Percentiles rank a stretch among this genome's conserved stretches.
These are phyloP conservation scores for Leccinum pachyderme DNA, from an alignment of 1,284 basidiomycete species.

Conservation along the genomic window DNA sequence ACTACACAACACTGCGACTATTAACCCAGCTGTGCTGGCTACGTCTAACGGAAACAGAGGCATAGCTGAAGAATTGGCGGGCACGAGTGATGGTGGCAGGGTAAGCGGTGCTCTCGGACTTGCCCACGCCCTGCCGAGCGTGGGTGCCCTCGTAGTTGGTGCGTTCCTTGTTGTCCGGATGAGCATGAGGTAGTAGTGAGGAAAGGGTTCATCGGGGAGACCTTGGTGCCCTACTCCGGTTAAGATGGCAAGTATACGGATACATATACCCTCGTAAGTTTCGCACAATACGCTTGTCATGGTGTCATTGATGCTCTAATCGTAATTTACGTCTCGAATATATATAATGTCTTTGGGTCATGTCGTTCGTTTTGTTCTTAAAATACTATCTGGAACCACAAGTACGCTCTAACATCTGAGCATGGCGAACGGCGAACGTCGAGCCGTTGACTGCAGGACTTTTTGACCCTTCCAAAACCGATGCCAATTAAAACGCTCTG, in stretches of 20 bases:
- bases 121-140: slow-evolving; percentile 7
- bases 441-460: too few relatives aligned
- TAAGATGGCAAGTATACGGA: not conserved
- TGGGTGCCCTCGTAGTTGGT: slow-evolving; percentile 17
- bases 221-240: not conserved
- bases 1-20: slow-evolving; percentile 32
- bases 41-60: slow-evolving; percentile 36
- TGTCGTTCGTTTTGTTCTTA: not conserved
- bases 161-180: slow-evolving; percentile 9
- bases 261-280: not conserved
- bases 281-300: not conserved
- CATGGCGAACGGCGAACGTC: too few relatives aligned
- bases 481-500: too few relatives aligned
- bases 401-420: too few relatives aligned
- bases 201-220: not conserved
- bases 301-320: not conserved
- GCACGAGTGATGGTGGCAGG: slow-evolving; percentile 6
- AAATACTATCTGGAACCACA: not conserved
- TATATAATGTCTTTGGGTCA: not conserved
- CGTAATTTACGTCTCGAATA: not conserved
- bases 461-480: too few relatives aligned
- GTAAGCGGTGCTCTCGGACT: slow-evolving; percentile 6
- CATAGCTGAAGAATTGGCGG: slow-evolving; percentile 4
- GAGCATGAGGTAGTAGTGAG: slow-evolving; percentile 1
- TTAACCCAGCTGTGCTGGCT: slow-evolving; percentile 28